Base-by-base conservation (phyloP, 108 stramenopile genomes). In the Cyclotella atomus region DNA sequence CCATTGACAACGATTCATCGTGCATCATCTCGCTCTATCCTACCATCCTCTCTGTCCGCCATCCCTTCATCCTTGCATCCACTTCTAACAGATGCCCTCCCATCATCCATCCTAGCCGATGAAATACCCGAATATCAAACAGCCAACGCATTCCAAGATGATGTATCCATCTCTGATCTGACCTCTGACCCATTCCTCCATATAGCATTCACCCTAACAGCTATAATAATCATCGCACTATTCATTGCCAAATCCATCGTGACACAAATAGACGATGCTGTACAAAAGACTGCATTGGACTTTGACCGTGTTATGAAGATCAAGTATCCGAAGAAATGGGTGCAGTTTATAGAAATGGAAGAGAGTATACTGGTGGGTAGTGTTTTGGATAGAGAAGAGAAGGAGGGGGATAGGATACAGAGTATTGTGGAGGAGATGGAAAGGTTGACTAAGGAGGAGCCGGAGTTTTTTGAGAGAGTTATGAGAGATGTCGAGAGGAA, bases 261-360 rank as follows among this genome's bases (percentile, higher is more conserved):
- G 0, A 67, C 57, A 2, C 65, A 75, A 46, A 75, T 75, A 65
- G 74, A 74, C 28, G 73, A 65, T 14, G 73, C 73, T 15, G 73
- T 74, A 3, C 52, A 59, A 47, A 43, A 65, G 54, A 64, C 65
- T n/a, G 73, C 73, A 14, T 6, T 74, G 27, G 73, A 74, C 25
- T 74, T 74, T 38, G 73, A 74, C 56, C 20, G 64, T 0, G 54
- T 65, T 24, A 74, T 74, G 73, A 74, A 56, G 12, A 6, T 29
- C n/a, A 74, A 74, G 55, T 74, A 74, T 57, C 35, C 53, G 41
- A 74, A 65, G 54, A 74, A 74, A 66, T 74, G 73, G 73, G 62
- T 24, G 9, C 41, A 53, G 23, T 57, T 74, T 54, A 65, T 65
- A 25, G 50, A 50, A 5, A 35, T 54, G 24, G 62, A 57, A 32